phyloP scores from a whole-genome alignment of 2,329 filamentous ascomycete genomes.

The Pestalotiopsis sp. region DNA sequence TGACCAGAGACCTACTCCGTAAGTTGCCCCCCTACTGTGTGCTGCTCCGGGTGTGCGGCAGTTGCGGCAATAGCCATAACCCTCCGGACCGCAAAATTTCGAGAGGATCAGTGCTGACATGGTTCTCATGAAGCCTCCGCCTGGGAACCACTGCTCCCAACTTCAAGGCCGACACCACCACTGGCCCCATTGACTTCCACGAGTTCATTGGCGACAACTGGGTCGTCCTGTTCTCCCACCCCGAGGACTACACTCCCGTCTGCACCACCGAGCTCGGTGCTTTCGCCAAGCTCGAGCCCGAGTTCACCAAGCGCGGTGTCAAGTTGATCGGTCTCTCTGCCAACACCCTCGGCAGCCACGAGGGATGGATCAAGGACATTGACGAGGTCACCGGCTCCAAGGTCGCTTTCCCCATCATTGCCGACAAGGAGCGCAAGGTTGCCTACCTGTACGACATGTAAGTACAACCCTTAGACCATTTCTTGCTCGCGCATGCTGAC shows the following conservation, averaged over 20 bases:
- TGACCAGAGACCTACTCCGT: conserved; percentile 29
- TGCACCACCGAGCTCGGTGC: conserved; percentile 96
- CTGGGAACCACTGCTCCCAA: conserved; percentile 73
- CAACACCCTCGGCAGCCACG: conserved; percentile 83
- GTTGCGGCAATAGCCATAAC: not conserved
- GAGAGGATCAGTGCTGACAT: not conserved
- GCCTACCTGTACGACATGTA: conserved; percentile 79
- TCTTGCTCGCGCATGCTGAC: not conserved
- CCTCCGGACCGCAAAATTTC: not conserved
- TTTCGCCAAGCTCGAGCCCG: conserved; percentile 85
- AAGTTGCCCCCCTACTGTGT: conserved; percentile 19
- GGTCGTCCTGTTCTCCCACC: conserved; percentile 84
- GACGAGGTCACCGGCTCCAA: conserved; percentile 74
- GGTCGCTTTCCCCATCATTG: conserved; percentile 79
- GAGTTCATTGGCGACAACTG: conserved; percentile 79
- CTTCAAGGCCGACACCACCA: conserved; percentile 81
- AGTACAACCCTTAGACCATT: conserved; percentile 27
- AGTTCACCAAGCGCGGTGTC: conserved; percentile 84
- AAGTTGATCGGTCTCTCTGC: conserved; percentile 91
- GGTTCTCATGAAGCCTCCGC: conserved; percentile 51
- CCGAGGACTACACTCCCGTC: conserved; percentile 90
- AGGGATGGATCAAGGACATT: conserved; percentile 89
- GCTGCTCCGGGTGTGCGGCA: not conserved
- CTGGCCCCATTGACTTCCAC: conserved; percentile 80
- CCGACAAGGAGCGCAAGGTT: conserved; percentile 77